Evolutionary conservation across 2,329 filamentous ascomycete species (phyloP), one percentile per base, ranked within the genome.

Genomic region (Nigrograna mackinnonii): DNA sequence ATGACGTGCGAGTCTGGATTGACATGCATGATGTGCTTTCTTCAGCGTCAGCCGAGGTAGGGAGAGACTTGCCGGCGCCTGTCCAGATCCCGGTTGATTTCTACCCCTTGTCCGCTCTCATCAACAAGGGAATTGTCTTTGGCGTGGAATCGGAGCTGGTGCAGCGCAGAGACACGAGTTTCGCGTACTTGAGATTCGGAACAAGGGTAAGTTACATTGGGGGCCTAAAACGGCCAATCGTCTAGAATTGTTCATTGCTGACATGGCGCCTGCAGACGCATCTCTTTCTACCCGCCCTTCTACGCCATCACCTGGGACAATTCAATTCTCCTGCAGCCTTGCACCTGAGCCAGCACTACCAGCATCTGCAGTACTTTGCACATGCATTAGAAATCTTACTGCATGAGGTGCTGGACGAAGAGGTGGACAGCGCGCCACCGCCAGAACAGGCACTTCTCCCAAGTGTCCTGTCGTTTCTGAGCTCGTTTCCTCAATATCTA

Each of bases 331-430:
- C 85, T 2, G 87, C 89, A 32, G 94, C 94, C 0, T 79, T 95
- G 33, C 84, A 85, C 44, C 75, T 97, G 12, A 89, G 90, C 6
- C 86, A 89, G 55, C 86, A 91, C 55, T 97, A 96, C 62, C 85
- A 91, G 56, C 79, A 89, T 44, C 77, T 99, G 3, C 86, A 89
- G 38, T 99, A 99, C 65, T 96, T 97, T 62, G 81, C 91, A 0
- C 94, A 99, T 62, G 92, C 89, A 0, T 78, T 99, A 20, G 94
- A 99, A 67, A 83, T 99, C 32, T 78, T 99, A 16, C 77, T 99
- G 11, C 94, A 99, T 64, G 86, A 94, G 51, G 91, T 97, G 4
- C 77, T 99, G 2, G 94, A 99, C 58, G 90, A 96, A 52, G 94
- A 96, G 67, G 92, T 95, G 2, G 94, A 97, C 58, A 80, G 67